Evolutionary conservation across 805 yeast species (phyloP).

Genomic region (Pichia cabralensis): DNA sequence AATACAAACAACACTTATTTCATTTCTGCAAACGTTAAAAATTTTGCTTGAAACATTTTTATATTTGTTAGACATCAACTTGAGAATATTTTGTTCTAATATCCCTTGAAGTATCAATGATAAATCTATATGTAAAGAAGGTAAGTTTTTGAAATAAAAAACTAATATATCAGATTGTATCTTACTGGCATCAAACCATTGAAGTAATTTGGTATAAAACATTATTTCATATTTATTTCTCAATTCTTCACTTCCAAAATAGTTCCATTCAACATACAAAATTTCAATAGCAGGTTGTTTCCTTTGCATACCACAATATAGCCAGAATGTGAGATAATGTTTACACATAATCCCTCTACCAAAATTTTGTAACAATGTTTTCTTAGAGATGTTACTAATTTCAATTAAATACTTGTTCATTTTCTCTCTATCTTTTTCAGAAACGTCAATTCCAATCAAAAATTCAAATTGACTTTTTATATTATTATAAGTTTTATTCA

Average conservation of each 20-base stretch:
- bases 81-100: neutral
- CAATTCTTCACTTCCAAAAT: constrained; percentile 15
- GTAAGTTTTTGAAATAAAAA: constrained; percentile 8
- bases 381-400: neutral
- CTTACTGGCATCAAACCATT: constrained; percentile 1
- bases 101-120: neutral
- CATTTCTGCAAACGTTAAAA: constrained; percentile 2
- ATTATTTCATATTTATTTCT: constrained; percentile 15
- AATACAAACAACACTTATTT: constrained; percentile 4
- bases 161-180: constrained; percentile 1
- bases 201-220: constrained; percentile 12
- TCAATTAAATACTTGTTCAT: constrained; percentile 5
- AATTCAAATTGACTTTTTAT: constrained; percentile 5
- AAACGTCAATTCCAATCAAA: constrained; percentile 2
- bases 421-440: constrained; percentile 3
- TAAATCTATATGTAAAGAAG: constrained; percentile 1
- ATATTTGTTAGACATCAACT: no score
- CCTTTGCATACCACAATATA: constrained; percentile 2
- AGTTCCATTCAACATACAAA: constrained; percentile 23
- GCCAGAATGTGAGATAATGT: constrained; percentile 6
- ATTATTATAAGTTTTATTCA: constrained; percentile 1
- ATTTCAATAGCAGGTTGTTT: constrained; percentile 10
- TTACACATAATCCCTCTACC: neutral
- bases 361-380: neutral
- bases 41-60: no score